Evolutionary conservation across 768 basidiomycete genomes (phyloP), one percentile per base, ranked within the genome.

Genomic region (Pisolithus orientalis): DNA sequence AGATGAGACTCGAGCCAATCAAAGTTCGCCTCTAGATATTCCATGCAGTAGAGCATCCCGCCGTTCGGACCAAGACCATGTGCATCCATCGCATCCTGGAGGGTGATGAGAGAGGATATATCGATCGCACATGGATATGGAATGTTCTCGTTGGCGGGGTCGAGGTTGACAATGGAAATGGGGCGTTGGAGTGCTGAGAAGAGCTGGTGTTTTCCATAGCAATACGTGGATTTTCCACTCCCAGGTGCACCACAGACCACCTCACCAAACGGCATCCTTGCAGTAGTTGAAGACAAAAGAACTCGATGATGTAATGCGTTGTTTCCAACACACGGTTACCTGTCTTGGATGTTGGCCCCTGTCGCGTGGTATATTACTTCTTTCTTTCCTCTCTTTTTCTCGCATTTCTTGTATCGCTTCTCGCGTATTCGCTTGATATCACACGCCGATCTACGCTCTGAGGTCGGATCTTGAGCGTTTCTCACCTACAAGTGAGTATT

Each of bases 1-100:
- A 94, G 65, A 37, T 79, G 72, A 50, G 78, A 80, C 67, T 90
- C 82, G 9, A 95, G 75, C 85, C 88, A 88, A 67, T 98, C 96
- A 57, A 84, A 83, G 67, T 98, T 98, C n/a, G 77, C 83, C 61
- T 98, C 94, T 9, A 99, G 79, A 62, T 97, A 96, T 64, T 97
- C 94, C 80, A 96, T 88, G 64, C 93, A 95, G 62, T 93, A 98
- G 27, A 98, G 70, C 85, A 97, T 90, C 6, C 82, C 95, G 13
- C 96, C 96, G 59, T 99, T 99, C 0, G 96, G 96, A 0, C 96
- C 96, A 1, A 99, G 77, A 0, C 82, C 80, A 59, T 87, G 81
- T 49, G 84, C 81, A 11, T 82, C 69, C 94, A 97, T 96, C 16
- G 82, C 92, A 59, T 92, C 87, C 45, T 85, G 73, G 37, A 98